A percentile compares a stretch with the other conserved stretches of the same genome.
These are phyloP conservation scores for Kwoniella bestiolae DNA, from an alignment of 768 basidiomycete species.

Conservation along the genomic window DNA sequence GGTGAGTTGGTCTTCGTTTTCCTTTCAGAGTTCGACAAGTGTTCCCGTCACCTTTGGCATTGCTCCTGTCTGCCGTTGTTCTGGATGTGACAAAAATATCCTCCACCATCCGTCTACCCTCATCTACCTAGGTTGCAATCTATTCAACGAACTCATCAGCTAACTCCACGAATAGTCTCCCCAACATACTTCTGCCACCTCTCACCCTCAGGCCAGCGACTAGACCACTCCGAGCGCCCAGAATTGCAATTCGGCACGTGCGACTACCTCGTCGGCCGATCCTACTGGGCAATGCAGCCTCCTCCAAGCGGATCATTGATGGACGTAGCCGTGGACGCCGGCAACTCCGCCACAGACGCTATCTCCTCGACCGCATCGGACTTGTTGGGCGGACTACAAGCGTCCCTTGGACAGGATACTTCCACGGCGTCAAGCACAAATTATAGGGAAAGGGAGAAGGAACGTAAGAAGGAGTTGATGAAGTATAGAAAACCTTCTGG, in stretches of 20 bases:
- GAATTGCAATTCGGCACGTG: constrained; percentile 90
- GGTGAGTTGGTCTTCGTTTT: too few species aligned
- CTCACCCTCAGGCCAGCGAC: constrained; percentile 73
- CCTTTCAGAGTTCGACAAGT: too few species aligned
- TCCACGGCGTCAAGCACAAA: constrained; percentile 31
- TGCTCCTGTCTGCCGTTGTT: too few species aligned
- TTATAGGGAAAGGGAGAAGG: constrained; percentile 38
- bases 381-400: constrained; percentile 46
- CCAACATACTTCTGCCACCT: constrained; percentile 83
- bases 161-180: constrained; percentile 63
- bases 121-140: neutral
- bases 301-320: constrained; percentile 39
- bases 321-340: constrained; percentile 61
- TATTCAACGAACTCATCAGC: constrained; percentile 2
- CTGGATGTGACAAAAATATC: too few species aligned
- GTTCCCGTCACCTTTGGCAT: too few species aligned
- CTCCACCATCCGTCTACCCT: neutral
- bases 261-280: constrained; percentile 79
- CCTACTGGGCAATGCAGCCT: constrained; percentile 75
- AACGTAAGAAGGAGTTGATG: constrained; percentile 36
- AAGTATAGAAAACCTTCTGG: constrained; percentile 58
- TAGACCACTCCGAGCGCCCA: constrained; percentile 79
- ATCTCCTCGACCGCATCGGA: constrained; percentile 50
- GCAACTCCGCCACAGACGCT: constrained; percentile 41
- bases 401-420: constrained; percentile 39